Percentiles rank a stretch among this genome's conserved stretches.
phyloP scores from a whole-genome alignment of 2,329 filamentous ascomycete genomes.

The Fusarium armeniacum region DNA sequence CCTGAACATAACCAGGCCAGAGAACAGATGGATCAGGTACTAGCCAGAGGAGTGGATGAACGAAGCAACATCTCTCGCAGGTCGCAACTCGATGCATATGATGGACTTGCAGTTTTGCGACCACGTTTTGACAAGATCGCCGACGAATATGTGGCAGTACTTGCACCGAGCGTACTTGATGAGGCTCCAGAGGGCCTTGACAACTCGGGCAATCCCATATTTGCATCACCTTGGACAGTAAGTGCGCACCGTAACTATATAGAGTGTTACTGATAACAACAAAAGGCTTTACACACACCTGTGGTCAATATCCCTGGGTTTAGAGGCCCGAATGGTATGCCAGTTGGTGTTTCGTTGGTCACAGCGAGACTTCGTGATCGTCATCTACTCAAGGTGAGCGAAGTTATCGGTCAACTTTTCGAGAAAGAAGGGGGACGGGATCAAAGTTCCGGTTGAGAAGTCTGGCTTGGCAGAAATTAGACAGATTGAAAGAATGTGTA shows the following conservation, averaged over 20 bases:
- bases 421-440: slow-evolving; percentile 48
- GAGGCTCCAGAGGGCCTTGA: slow-evolving; percentile 69
- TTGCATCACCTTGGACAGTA: slow-evolving; percentile 68
- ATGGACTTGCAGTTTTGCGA: slow-evolving; percentile 66
- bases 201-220: slow-evolving; percentile 68
- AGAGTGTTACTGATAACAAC: accelerated
- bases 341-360: slow-evolving; percentile 69
- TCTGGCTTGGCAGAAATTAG: neutral
- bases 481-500: neutral
- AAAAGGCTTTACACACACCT: slow-evolving; percentile 67
- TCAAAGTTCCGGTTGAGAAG: neutral
- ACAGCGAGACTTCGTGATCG: slow-evolving; percentile 62
- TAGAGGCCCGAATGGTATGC: slow-evolving; percentile 63
- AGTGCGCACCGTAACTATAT: slow-evolving; percentile 53
- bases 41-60: slow-evolving; percentile 68
- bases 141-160: slow-evolving; percentile 65
- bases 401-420: slow-evolving; percentile 55
- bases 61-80: slow-evolving; percentile 58
- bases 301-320: slow-evolving; percentile 75
- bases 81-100: slow-evolving; percentile 65
- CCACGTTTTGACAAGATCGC: slow-evolving; percentile 68
- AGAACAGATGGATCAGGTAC: slow-evolving; percentile 59
- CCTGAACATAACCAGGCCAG: slow-evolving; percentile 66
- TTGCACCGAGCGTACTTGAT: slow-evolving; percentile 71
- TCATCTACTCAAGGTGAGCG: slow-evolving; percentile 59